Evolutionary conservation across 108 stramenopile genomes (phyloP), one percentile per base, ranked within the genome.

Genomic region (Thalassiosira profunda): DNA sequence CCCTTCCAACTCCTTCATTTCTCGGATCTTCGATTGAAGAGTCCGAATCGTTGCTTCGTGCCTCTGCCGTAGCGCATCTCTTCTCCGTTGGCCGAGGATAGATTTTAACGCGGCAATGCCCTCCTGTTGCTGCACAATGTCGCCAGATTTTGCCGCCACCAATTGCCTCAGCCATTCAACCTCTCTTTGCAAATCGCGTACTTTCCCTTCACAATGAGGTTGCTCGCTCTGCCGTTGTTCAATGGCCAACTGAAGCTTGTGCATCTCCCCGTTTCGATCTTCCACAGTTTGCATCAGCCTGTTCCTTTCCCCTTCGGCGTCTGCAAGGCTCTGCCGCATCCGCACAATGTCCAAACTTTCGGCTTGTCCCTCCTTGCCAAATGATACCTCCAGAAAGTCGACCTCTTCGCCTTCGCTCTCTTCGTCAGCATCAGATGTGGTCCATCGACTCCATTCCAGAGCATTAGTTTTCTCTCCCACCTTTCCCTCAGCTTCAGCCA

Each of bases 301-400:
- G 29, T 78, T 78, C 41, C 69, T 64, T 42, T 78, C 60, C 5
- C 46, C 56, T 65, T 78, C 76, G 3, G 63, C 63, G 20, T 66
- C 33, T 53, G 42, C 46, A 30, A 81, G 36, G 36, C 24, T 49
- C 37, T 42, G 52, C 42, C 75, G 69, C 51, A 76, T 17, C 47
- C 66, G 55, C 36, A 62, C 70, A 29, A 76, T 64, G 66, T 81
- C 74, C 10, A 76, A 35, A 33, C 71, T 71, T 61, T 75, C 75
- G 31, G 56, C 48, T 37, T 38, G 25, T 24, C 51, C 68, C 9
- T 75, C 72, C 30, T 76, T 60, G 5, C 47, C 48, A 25, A 31
- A 58, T 14, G 41, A 45, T 23, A 10, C 23, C n/a, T 59, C 57
- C 41, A 58, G 43, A 43, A 37, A 20, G 31, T 64, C 64, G 0